Evolutionary conservation across 257 asterid species (phyloP).

Genomic region (Anisodus tanguticus): DNA sequence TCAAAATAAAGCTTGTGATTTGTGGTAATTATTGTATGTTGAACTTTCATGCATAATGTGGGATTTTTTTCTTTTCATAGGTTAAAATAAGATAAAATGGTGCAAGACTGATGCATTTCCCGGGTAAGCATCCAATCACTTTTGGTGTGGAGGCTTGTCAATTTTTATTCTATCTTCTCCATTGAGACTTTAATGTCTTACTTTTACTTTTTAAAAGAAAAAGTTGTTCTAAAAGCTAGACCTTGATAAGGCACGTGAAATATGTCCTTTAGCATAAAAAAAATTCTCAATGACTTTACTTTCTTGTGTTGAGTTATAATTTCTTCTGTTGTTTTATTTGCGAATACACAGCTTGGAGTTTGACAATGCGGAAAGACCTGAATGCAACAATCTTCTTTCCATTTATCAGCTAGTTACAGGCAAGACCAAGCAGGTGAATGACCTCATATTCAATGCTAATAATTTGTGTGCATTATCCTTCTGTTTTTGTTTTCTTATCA

Average conservation of each 20-base stretch:
- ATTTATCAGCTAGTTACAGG: slow-evolving; percentile 83
- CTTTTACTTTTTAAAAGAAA: slow-evolving; percentile 17
- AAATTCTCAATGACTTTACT: slow-evolving; percentile 15
- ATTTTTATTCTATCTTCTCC: slow-evolving; percentile 7
- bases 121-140: slow-evolving; percentile 54
- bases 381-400: slow-evolving; percentile 90
- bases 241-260: neutral
- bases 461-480: slow-evolving; percentile 7
- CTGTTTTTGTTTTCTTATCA: neutral
- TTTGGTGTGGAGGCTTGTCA: neutral
- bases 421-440: slow-evolving; percentile 83
- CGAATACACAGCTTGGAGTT: slow-evolving; percentile 75
- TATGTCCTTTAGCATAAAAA: neutral
- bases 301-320: slow-evolving; percentile 29
- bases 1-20: neutral
- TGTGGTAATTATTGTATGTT: neutral
- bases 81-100: slow-evolving; percentile 82
- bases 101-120: slow-evolving; percentile 95
- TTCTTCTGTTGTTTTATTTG: slow-evolving; percentile 27
- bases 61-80: slow-evolving; percentile 50
- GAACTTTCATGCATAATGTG: slow-evolving; percentile 7
- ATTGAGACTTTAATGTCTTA: neutral
- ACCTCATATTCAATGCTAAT: neutral
- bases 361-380: slow-evolving; percentile 93
- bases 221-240: slow-evolving; percentile 4